Base-by-base conservation (phyloP, 345 rosid genomes). In the Lagerstroemia speciosa region DNA sequence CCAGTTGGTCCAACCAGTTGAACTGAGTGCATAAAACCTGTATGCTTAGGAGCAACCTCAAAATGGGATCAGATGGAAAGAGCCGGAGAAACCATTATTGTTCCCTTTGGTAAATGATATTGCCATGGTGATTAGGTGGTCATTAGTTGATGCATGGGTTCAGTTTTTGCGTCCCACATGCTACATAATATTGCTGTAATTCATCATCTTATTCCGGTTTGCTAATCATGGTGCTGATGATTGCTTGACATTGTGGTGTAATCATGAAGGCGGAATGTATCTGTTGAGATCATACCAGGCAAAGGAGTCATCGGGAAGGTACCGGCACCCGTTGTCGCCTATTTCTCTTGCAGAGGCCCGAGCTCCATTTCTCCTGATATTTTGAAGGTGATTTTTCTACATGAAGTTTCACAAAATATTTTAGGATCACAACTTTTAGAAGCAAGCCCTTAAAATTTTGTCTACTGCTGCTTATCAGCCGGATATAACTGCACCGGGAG, bases 401-500 rank as follows among this genome's bases (percentile, higher is more conserved):
- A 58, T 27, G 33, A n/a, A 58, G 34, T 58, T 58, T 58, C n/a
- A n/a, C n/a, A n/a, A n/a, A n/a, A n/a, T n/a, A n/a, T n/a, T n/a
- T n/a, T n/a, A n/a, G n/a, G n/a, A n/a, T n/a, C n/a, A n/a, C n/a
- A n/a, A n/a, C n/a, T n/a, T n/a, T n/a, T n/a, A n/a, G n/a, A n/a
- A n/a, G n/a, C n/a, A n/a, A n/a, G n/a, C n/a, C n/a, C n/a, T n/a
- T n/a, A n/a, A n/a, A n/a, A n/a, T n/a, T n/a, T n/a, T n/a, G n/a
- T n/a, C n/a, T n/a, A n/a, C n/a, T n/a, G n/a, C n/a, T 58, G 61
- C 27, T 8, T 55, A 27, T 69, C 85, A 90, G 87, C 93, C 93
- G 24, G 97, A 91, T 71, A 62, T 91, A 53, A 83, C 75, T 24
- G 92, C 90, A 4, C 92, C 92, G 0, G 92, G 97, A 66, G 67